Evolutionary conservation across 805 yeast genomes (phyloP).

Genomic region (Ogataea nakhonphanomensis): DNA sequence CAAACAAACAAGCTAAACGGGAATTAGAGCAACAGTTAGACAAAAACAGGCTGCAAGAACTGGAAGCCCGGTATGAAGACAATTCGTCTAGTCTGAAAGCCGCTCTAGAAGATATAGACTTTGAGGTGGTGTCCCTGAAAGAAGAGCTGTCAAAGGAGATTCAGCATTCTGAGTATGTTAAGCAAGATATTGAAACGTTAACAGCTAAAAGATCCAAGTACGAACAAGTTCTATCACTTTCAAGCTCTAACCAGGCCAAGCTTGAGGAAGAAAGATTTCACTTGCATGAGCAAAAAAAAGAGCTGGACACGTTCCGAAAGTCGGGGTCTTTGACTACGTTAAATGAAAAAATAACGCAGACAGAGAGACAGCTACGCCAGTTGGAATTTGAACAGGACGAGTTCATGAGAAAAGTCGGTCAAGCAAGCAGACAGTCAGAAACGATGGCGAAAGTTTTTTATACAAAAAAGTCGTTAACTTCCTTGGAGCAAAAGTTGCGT

Average conservation of each 20-base stretch:
- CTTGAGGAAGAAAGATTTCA: slow-evolving; percentile 43
- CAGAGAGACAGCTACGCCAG: slow-evolving; percentile 35
- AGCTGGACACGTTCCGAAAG: slow-evolving; percentile 32
- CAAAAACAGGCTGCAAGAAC: slow-evolving; percentile 1
- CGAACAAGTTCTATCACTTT: slow-evolving; percentile 36
- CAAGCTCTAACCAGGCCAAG: slow-evolving; percentile 43
- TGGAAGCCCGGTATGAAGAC: neutral
- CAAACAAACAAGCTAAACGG: slow-evolving; percentile 16
- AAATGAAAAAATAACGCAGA: slow-evolving; percentile 34
- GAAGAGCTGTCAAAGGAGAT: slow-evolving; percentile 40
- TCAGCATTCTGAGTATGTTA: slow-evolving; percentile 40
- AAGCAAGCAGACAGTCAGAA: slow-evolving; percentile 57
- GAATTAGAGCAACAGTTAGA: slow-evolving; percentile 16
- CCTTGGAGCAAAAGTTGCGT: neutral
- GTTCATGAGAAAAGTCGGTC: slow-evolving; percentile 46
- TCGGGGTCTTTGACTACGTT: slow-evolving; percentile 30
- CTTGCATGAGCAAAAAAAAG: slow-evolving; percentile 37
- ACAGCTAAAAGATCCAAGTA: slow-evolving; percentile 36
- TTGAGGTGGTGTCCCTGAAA: slow-evolving; percentile 20
- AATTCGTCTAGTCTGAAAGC: slow-evolving; percentile 6
- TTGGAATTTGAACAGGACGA: slow-evolving; percentile 50
- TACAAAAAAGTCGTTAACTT: slow-evolving; percentile 10
- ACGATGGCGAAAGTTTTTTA: slow-evolving; percentile 48
- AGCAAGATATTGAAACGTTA: slow-evolving; percentile 38
- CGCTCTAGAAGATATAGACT: slow-evolving; percentile 14